Base-by-base conservation (phyloP, 2,329 filamentous ascomycete species). In the Colletotrichum filicis region DNA sequence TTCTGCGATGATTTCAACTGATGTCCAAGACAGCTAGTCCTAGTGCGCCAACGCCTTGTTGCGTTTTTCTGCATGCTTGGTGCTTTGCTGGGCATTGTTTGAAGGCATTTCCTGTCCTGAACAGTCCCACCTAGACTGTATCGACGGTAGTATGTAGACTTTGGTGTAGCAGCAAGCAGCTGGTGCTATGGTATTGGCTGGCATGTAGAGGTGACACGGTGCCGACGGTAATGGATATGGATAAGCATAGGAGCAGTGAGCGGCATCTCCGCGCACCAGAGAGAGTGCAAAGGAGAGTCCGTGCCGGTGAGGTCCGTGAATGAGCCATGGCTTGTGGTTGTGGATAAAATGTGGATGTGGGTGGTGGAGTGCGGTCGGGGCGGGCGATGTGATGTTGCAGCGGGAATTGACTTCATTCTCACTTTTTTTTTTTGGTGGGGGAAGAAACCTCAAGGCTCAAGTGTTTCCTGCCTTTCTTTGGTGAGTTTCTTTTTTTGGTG, bases 21-120 rank as follows among this genome's bases (percentile, higher is more conserved):
- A 56, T 42, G 42, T 56, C 56, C 19, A 73, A 64, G 32, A 32
- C 59, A 60, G 46, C 32, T 49, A 30, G 59, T 24, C 58, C 56
- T 60, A 28, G 46, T 22, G 2, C 32, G 14, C 37, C 62, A 49
- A 28, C 35, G 37, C 49, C 42, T 42, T 22, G 37, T 30, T 58
- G 60, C 35, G 58, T 49, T 61, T 26, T 35, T 53, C 8, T n/a
- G 42, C 42, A 49, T n/a, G 42, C 42, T n/a, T 12, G 28, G 53
- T 26, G 37, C 69, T 16, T 30, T 37, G 65, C 59, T 32, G 58
- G 58, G 53, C 42, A 16, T 22, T 32, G 28, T 35, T 53, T 69
- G 66, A 72, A 46, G 69, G 69, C 12, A 63, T 69, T 72, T 42
- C 69, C 59, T 72, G 64, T 46, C 64, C 32, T 52, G 35, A 68